Evolutionary conservation across 257 asterid species (phyloP), one percentile per base, ranked within the genome.

Genomic region (Nicotiana obtusifolia): DNA sequence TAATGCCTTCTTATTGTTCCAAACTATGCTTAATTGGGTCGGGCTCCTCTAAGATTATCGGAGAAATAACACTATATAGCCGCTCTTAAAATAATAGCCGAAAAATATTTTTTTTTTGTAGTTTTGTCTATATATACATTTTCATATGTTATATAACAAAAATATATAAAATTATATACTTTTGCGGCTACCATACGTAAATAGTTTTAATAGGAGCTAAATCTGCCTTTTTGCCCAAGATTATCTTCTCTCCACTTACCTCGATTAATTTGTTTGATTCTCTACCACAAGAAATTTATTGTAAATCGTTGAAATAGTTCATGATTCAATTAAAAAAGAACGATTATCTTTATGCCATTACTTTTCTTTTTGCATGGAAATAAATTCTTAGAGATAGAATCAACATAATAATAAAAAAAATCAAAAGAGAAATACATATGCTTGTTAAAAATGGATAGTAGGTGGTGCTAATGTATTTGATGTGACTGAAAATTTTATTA

Each of bases 371-470:
- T 5, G 31, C 14, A 10, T 7, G 24, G 60, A 71, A 44, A 44
- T 20, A 71, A 22, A 22, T 13, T 44, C 22, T 20, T 14, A 64
- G 41, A 14, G 10, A 14, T 64, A 28, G n/a, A 49, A 28, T 64
- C 11, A 64, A 65, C 73, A 30, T 7, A 47, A 14, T 47, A 73
- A n/a, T 61, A 73, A 37, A 35, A 73, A 47, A 14, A 9, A 73
- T 73, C 62, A 47, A 47, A 22, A n/a, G 0, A 47, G 41, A 47
- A 47, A 47, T 73, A 47, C 61, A 73, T 44, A 24, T 47, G 79
- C 1, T 73, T 73, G 79, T 47, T 73, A 73, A 73, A 71, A 73
- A 49, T 73, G 37, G 79, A 73, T 47, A 73, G 78, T 73, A 11
- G 33, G 13, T 41, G n/a, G 14, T 71, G 5, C 0, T 69, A 20